Conservation (phyloP, 148 eudicot species). For the Drosera capensis region DNA sequence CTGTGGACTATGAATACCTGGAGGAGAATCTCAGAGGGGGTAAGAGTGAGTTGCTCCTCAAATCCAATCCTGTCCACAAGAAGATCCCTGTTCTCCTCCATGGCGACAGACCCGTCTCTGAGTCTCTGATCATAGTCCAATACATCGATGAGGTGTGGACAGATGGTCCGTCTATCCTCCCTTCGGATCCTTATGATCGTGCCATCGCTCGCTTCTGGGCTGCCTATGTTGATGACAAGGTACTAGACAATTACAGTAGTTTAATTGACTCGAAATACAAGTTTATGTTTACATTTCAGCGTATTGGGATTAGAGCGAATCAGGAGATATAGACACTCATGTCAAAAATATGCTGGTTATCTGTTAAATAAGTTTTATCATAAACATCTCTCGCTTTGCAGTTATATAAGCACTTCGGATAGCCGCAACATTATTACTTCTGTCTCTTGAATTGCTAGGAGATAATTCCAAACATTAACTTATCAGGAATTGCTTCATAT, state of each 20-base stretch:
- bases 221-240: conserved; percentile 15
- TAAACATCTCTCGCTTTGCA: too few relatives aligned
- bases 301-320: too few relatives aligned
- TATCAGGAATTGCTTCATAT: too few relatives aligned
- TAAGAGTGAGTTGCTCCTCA: conserved; percentile 19
- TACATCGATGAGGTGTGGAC: conserved; percentile 20
- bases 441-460: too few relatives aligned
- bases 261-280: not conserved
- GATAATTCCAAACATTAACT: too few relatives aligned
- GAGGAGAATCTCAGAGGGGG: conserved; percentile 4
- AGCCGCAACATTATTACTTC: too few relatives aligned
- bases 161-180: conserved; percentile 12
- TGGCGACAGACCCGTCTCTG: conserved; percentile 11
- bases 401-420: too few relatives aligned
- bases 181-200: conserved; percentile 17
- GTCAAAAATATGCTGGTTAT: too few relatives aligned
- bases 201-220: conserved; percentile 20
- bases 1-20: conserved; percentile 8
- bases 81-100: conserved; percentile 20
- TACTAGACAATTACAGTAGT: not conserved
- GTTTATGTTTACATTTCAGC: too few relatives aligned
- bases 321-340: too few relatives aligned
- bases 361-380: too few relatives aligned
- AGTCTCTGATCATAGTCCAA: conserved; percentile 17
- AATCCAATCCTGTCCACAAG: conserved; percentile 20